Evolutionary conservation across 2,329 filamentous ascomycete genomes (phyloP).

Genomic region (Penicillium thymicola): DNA sequence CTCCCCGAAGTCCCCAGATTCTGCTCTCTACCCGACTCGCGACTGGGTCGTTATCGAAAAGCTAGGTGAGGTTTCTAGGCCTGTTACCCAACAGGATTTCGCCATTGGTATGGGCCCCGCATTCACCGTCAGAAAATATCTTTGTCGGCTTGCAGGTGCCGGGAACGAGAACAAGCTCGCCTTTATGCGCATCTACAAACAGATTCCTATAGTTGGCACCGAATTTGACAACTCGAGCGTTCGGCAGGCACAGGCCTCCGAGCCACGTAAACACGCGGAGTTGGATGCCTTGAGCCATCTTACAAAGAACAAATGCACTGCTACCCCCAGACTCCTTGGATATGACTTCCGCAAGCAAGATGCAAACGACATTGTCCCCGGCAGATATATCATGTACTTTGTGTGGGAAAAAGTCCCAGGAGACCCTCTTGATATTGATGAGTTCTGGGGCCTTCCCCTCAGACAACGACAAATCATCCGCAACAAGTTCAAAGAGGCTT

Average conservation of each 20-base stretch:
- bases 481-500: not conserved
- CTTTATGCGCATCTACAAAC: too few relatives aligned
- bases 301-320: not conserved
- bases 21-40: not conserved
- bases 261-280: not conserved
- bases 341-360: not conserved
- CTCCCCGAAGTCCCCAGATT: not conserved
- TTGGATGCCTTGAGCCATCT: not conserved
- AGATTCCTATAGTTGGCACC: too few relatives aligned
- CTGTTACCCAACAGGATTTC: not conserved
- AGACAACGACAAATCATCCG: not conserved
- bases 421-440: not conserved
- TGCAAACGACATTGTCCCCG: not conserved
- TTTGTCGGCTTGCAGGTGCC: not conserved
- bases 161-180: too few relatives aligned
- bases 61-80: not conserved
- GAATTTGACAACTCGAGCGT: too few relatives aligned
- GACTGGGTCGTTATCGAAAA: not conserved
- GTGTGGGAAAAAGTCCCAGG: not conserved
- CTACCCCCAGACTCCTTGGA: not conserved
- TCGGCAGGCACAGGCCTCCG: too few relatives aligned
- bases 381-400: not conserved
- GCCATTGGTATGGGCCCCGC: not conserved
- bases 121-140: not conserved
- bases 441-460: not conserved